Conservation (phyloP, 345 rosid species). For the Populus simonii region DNA sequence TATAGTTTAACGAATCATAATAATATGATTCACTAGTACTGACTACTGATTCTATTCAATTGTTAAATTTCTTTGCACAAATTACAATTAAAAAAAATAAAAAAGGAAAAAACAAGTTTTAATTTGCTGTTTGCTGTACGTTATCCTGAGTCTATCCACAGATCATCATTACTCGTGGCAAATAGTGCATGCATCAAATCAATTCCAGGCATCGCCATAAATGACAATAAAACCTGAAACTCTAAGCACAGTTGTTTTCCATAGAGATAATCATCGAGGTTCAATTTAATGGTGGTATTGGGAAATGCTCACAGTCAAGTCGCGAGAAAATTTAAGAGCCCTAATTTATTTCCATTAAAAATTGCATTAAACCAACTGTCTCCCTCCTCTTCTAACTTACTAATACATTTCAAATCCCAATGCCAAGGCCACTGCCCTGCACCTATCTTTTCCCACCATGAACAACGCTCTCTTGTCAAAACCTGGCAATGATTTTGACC, state of each 20-base stretch:
- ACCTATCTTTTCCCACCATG: constrained; percentile 24
- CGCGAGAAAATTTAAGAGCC: not conserved
- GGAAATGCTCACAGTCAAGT: constrained; percentile 14
- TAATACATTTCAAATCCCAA: constrained; percentile 27
- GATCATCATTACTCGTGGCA: not conserved
- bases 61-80: no score
- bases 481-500: constrained; percentile 9
- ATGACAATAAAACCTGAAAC: not conserved
- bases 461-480: not conserved
- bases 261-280: not conserved
- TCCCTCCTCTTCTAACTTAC: not conserved
- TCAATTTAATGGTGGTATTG: constrained; percentile 5
- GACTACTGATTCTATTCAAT: no score
- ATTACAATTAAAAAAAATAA: no score
- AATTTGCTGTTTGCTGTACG: not conserved
- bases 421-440: not conserved
- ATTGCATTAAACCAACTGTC: constrained; percentile 1
- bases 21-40: no score
- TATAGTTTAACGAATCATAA: no score
- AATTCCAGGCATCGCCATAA: not conserved
- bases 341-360: not conserved
- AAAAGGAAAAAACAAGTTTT: no score
- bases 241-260: not conserved
- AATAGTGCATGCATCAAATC: not conserved
- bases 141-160: not conserved